These are phyloP conservation scores for Yarrowia keelungensis DNA, from an alignment of 805 yeast species.

Conservation along the genomic window DNA sequence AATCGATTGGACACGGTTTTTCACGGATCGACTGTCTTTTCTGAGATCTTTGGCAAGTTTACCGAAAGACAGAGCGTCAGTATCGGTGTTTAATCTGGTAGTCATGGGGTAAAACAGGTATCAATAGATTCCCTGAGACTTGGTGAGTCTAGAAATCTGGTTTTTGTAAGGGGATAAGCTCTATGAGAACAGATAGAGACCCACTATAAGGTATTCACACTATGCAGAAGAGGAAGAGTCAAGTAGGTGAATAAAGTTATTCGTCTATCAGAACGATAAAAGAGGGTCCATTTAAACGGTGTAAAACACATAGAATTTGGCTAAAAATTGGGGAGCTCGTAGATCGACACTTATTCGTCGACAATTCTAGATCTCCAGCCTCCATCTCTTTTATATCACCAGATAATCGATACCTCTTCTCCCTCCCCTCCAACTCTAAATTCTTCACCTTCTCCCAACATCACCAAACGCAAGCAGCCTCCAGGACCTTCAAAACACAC, in stretches of 20 bases:
- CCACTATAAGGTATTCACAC: no score
- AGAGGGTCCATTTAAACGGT: no score
- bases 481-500: no score
- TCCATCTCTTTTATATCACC: background rate
- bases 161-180: no score
- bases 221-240: background rate
- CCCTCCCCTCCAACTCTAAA: background rate
- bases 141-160: background rate
- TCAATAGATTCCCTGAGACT: background rate
- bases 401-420: no score
- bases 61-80: conserved; percentile 23
- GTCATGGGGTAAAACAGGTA: conserved; percentile 10
- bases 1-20: conserved; percentile 76
- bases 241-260: no score
- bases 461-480: background rate
- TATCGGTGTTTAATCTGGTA: conserved; percentile 17
- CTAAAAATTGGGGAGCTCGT: no score
- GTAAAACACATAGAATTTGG: no score
- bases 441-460: conserved; percentile 18
- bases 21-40: conserved; percentile 59
- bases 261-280: no score
- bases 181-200: no score
- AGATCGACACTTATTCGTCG: no score
- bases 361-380: no score
- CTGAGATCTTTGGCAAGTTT: conserved; percentile 53